phyloP scores from a whole-genome alignment of 371 early-diverging fungal genomes.

The Syncephalastrum contaminatum region DNA sequence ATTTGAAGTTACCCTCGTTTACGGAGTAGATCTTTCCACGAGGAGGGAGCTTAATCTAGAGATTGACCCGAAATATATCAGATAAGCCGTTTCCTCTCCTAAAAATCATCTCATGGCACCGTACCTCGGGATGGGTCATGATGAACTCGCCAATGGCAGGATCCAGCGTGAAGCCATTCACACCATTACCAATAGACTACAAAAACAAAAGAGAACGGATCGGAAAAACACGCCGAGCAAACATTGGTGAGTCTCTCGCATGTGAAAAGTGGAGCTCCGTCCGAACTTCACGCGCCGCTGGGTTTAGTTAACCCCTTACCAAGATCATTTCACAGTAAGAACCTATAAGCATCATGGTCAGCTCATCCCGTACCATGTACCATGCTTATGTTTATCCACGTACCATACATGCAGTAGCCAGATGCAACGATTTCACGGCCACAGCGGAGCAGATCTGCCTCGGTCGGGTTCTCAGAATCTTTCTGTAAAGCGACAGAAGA shows the following conservation, averaged over 20 bases:
- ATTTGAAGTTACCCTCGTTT: slow-evolving; percentile 95
- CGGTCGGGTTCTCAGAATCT: slow-evolving; percentile 50
- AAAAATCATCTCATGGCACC: slow-evolving; percentile 7
- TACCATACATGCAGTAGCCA: slow-evolving; percentile 96
- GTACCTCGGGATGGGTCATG: slow-evolving; percentile 88
- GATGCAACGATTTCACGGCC: slow-evolving; percentile 93
- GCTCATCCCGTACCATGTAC: too few species aligned
- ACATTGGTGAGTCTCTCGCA: slow-evolving; percentile 4
- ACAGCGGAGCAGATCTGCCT: slow-evolving; percentile 79
- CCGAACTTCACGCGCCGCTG: slow-evolving; percentile 9
- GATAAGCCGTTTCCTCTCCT: too few species aligned
- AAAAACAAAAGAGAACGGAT: slow-evolving; percentile 3
- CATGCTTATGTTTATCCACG: neutral
- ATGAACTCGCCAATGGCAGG: slow-evolving; percentile 97
- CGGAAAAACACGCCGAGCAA: slow-evolving; percentile 15
- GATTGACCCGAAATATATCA: too few species aligned
- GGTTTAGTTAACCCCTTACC: slow-evolving; percentile 32
- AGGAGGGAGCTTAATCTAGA: slow-evolving; percentile 71
- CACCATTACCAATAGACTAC: slow-evolving; percentile 84
- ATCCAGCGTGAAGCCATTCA: slow-evolving; percentile 96
- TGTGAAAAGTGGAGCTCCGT: slow-evolving; percentile 7
- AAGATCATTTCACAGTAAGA: slow-evolving; percentile 77
- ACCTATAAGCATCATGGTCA: slow-evolving; percentile 23
- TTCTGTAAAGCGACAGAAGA: slow-evolving; percentile 26
- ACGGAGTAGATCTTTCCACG: slow-evolving; percentile 97